Evolutionary conservation across 176 grass and related monocot species (phyloP).

Genomic region (Avena atlantica): DNA sequence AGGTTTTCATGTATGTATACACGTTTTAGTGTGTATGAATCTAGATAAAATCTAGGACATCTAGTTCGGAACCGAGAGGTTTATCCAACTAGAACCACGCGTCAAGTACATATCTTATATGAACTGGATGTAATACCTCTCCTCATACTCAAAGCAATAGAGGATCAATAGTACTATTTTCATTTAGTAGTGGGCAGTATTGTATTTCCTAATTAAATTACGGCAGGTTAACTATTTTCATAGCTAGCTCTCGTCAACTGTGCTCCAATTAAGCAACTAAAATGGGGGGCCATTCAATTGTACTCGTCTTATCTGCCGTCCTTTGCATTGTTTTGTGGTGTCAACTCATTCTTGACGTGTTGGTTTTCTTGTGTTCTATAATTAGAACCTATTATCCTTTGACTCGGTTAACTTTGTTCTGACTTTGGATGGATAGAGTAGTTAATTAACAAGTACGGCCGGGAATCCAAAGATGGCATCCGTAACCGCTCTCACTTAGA

Average conservation of each 20-base stretch:
- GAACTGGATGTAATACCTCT: neutral
- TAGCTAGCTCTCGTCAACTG: neutral
- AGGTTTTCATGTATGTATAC: too few relatives aligned
- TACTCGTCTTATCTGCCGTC: neutral
- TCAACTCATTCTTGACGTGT: neutral
- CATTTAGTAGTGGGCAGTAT: neutral
- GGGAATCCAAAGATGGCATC: neutral
- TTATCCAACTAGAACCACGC: neutral
- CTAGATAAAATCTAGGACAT: too few relatives aligned
- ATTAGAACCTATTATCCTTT: slow-evolving; percentile 14
- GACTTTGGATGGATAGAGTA: slow-evolving; percentile 23
- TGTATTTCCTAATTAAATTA: neutral
- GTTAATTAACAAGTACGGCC: neutral
- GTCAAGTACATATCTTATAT: neutral
- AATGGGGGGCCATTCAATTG: neutral
- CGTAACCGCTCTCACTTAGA: neutral
- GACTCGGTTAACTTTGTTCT: neutral
- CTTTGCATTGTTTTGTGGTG: neutral
- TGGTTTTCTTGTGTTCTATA: neutral
- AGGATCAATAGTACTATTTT: too few relatives aligned
- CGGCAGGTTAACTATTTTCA: neutral
- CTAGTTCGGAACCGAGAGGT: too few relatives aligned
- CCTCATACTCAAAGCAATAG: neutral
- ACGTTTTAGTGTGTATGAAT: too few relatives aligned
- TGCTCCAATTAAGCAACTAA: neutral